Conservation (phyloP, 345 rosid genomes). For the Eucalyptus regnans region DNA sequence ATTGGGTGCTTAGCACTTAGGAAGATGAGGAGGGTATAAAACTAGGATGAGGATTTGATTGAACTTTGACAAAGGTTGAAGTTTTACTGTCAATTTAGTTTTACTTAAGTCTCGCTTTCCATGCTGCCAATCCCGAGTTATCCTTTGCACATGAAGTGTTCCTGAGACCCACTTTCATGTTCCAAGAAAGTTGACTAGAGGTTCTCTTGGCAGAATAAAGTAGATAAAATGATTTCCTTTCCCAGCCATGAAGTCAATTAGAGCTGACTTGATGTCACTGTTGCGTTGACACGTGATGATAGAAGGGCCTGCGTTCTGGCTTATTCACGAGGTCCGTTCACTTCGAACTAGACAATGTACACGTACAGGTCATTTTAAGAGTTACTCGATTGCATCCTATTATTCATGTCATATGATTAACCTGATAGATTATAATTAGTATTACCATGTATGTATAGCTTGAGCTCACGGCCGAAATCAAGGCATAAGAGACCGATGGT, state of each 20-base stretch:
- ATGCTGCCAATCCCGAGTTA: neutral
- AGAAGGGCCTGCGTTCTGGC: neutral
- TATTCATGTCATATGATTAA: neutral
- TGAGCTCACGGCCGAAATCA: neutral
- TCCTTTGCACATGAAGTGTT: neutral
- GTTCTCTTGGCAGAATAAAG: neutral
- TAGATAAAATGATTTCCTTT: neutral
- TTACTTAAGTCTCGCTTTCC: neutral
- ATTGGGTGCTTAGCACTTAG: neutral
- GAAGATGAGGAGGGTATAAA: neutral
- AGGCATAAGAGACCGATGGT: neutral
- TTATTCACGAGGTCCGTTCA: neutral
- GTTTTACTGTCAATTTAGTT: neutral
- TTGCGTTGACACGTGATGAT: neutral
- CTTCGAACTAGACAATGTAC: neutral
- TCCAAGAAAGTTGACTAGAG: neutral
- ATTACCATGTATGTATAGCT: neutral
- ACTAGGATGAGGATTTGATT: neutral
- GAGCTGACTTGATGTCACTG: neutral
- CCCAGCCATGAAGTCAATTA: neutral
- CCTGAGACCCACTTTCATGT: neutral
- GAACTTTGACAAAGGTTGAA: neutral
- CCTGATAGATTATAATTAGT: neutral
- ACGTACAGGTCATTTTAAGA: neutral
- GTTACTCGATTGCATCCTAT: neutral